A percentile compares a stretch with the other conserved stretches of the same genome.
Conservation (phyloP, 129 eudicot genomes). For the Saposhnikovia divaricata region DNA sequence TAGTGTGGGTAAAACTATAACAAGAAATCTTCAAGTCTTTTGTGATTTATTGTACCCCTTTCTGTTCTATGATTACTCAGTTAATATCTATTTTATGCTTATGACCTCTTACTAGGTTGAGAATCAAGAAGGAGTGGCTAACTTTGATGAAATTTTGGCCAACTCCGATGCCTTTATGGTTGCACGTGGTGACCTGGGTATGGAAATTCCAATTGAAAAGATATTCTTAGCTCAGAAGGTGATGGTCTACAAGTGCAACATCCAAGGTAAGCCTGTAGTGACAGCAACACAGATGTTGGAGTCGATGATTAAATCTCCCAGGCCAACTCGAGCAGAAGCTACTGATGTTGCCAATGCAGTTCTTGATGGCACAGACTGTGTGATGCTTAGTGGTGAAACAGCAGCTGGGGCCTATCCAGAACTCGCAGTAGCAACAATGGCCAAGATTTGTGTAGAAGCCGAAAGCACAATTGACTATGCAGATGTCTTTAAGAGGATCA, state of each 20-base stretch:
- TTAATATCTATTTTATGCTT: not conserved
- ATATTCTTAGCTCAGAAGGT: constrained; percentile 33
- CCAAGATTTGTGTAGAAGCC: constrained; percentile 48
- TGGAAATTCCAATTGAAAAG: constrained; percentile 38
- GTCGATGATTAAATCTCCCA: constrained; percentile 48
- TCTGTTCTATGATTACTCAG: not conserved
- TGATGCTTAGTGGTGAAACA: constrained; percentile 50
- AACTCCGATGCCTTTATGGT: constrained; percentile 36
- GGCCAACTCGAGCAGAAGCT: constrained; percentile 56
- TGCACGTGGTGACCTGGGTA: constrained; percentile 35
- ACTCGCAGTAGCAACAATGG: constrained; percentile 47
- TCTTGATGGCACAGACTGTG: constrained; percentile 52
- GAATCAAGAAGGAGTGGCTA: constrained; percentile 35
- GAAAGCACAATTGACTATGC: constrained; percentile 22
- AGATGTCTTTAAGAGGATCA: constrained; percentile 16
- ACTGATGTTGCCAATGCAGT: constrained; percentile 55
- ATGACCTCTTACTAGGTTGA: constrained; percentile 20
- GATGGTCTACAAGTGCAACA: constrained; percentile 36
- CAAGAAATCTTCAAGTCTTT: not conserved
- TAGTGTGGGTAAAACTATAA: not conserved
- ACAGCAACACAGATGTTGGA: constrained; percentile 55
- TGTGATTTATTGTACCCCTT: not conserved
- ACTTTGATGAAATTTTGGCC: constrained; percentile 35
- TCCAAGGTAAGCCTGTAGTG: constrained; percentile 42
- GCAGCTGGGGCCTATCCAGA: constrained; percentile 63